Evolutionary conservation across 2,329 filamentous ascomycete species (phyloP).

Genomic region (Penicillium nordicum): DNA sequence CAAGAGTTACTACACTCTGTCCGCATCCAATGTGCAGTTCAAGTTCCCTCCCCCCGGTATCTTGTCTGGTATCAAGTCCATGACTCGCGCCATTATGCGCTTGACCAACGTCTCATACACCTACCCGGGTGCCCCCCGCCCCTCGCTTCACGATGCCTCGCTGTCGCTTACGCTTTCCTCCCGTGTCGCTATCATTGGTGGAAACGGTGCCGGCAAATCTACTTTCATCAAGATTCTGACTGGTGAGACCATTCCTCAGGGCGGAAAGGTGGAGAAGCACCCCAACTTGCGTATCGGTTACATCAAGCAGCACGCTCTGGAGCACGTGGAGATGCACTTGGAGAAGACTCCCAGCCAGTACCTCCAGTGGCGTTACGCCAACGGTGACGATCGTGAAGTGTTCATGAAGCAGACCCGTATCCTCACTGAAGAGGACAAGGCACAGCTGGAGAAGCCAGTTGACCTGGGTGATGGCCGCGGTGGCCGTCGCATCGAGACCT

Average conservation of each 20-base stretch:
- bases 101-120: constrained; percentile 90
- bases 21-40: constrained; percentile 84
- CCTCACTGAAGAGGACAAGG: constrained; percentile 77
- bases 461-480: constrained; percentile 81
- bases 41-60: constrained; percentile 97
- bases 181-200: constrained; percentile 91
- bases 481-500: constrained; percentile 71
- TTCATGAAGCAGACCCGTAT: constrained; percentile 96
- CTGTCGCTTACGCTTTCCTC: constrained; percentile 85
- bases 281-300: constrained; percentile 98
- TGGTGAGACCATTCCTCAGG: constrained; percentile 79
- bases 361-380: constrained; percentile 95
- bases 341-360: constrained; percentile 99
- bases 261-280: constrained; percentile 92
- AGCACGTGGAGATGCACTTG: constrained; percentile 99
- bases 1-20: constrained; percentile 97
- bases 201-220: constrained; percentile 96
- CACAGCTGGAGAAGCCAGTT: constrained; percentile 86
- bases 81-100: constrained; percentile 87
- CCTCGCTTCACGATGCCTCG: constrained; percentile 82
- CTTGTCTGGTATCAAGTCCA: constrained; percentile 88
- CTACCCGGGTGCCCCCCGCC: constrained; percentile 87
- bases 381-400: constrained; percentile 95
- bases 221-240: constrained; percentile 97
- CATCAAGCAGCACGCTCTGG: constrained; percentile 98